Conservation (phyloP, 306 rosid genomes). For the Prunus fruticosa region DNA sequence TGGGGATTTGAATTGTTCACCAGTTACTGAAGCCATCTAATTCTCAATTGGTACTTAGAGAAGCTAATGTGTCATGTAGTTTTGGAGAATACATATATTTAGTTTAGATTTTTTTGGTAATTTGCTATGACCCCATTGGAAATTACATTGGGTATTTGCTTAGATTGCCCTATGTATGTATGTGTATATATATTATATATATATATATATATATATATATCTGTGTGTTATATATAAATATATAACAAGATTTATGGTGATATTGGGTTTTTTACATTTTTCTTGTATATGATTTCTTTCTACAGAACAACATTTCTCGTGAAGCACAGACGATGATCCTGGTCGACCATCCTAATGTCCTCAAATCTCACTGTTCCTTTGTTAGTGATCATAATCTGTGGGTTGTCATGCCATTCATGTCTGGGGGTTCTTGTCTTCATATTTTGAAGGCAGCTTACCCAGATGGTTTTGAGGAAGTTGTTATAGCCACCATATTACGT, state of each 20-base stretch:
- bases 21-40: background rate
- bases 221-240: no score
- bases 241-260: background rate
- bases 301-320: constrained; percentile 72
- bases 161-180: background rate
- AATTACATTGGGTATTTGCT: background rate
- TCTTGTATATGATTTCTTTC: background rate
- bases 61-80: background rate
- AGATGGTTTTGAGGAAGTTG: constrained; percentile 78
- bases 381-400: constrained; percentile 79
- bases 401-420: constrained; percentile 97
- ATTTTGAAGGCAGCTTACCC: constrained; percentile 85
- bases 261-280: background rate
- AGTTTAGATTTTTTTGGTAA: background rate
- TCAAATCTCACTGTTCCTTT: constrained; percentile 89
- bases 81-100: background rate
- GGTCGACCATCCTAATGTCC: constrained; percentile 91
- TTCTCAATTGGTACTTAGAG: background rate
- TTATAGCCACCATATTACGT: constrained; percentile 71
- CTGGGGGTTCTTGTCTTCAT: constrained; percentile 94
- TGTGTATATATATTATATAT: no score
- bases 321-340: constrained; percentile 91
- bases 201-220: no score
- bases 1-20: background rate
- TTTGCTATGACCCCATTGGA: background rate